A percentile compares a stretch with the other conserved stretches of the same genome.
Evolutionary conservation across 2,329 filamentous ascomycete genomes (phyloP).

Genomic region (Elsinoe fawcettii): DNA sequence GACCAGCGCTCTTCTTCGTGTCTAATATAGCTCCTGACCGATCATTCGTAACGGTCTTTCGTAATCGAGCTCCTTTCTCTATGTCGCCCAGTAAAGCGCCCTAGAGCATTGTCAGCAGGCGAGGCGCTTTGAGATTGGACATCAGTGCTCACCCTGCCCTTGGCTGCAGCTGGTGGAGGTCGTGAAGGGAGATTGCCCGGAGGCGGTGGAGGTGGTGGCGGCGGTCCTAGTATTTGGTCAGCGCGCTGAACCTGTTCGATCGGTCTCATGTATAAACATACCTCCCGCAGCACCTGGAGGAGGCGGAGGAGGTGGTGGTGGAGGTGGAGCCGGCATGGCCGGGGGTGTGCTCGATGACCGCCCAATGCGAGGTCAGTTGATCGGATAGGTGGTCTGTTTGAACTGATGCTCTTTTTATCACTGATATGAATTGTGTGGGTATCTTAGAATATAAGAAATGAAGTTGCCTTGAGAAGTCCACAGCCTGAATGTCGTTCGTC

Average conservation of each 20-base stretch:
- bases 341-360: not conserved
- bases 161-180: conserved; percentile 48
- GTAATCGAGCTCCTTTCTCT: conserved; percentile 62
- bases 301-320: conserved; percentile 59
- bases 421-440: conserved; percentile 3
- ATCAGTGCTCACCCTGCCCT: conserved; percentile 52
- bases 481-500: conserved; percentile 12
- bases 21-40: conserved; percentile 70
- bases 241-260: not conserved
- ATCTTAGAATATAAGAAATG: not conserved
- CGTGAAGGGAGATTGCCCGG: conserved; percentile 46
- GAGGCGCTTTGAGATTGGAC: not conserved
- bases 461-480: conserved; percentile 9
- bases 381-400: no score
- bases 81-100: conserved; percentile 85
- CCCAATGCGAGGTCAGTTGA: not conserved
- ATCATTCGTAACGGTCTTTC: conserved; percentile 77
- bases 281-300: conserved; percentile 50
- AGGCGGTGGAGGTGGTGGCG: conserved; percentile 57
- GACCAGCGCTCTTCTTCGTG: conserved; percentile 49
- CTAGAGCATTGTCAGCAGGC: conserved; percentile 40
- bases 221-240: conserved; percentile 40
- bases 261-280: conserved; percentile 15
- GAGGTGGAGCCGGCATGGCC: conserved; percentile 52
- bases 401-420: not conserved